A percentile compares a stretch with the other conserved stretches of the same genome.
Conservation (phyloP, 2,329 filamentous ascomycete species). For the Fusarium anthophilum region DNA sequence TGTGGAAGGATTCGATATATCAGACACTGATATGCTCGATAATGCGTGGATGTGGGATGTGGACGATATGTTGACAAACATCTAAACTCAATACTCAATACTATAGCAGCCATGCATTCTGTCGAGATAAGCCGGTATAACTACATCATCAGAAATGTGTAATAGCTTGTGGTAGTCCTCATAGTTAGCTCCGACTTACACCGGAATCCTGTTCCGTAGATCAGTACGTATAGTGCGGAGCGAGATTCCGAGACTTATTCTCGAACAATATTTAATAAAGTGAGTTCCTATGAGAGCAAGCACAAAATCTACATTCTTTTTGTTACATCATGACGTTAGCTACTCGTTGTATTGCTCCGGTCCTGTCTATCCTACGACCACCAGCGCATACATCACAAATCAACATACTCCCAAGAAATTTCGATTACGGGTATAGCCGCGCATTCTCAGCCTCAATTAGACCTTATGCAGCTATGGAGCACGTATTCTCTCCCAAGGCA, state of each 20-base stretch:
- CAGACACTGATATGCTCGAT: conserved; percentile 20
- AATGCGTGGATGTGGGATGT: conserved; percentile 30
- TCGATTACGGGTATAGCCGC: not conserved
- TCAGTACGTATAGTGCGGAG: not conserved
- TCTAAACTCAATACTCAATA: not conserved
- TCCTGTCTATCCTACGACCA: not conserved
- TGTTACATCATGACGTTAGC: not conserved
- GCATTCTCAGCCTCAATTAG: not conserved
- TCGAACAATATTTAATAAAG: not conserved
- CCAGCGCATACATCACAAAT: not conserved
- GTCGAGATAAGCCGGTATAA: not conserved
- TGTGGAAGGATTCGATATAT: not conserved
- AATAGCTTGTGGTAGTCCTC: not conserved
- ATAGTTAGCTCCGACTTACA: not conserved
- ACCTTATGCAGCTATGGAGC: not conserved
- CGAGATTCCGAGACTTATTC: not conserved
- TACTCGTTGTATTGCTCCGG: not conserved
- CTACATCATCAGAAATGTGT: not conserved
- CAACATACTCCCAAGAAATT: not conserved
- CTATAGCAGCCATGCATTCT: not conserved
- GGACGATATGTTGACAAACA: not conserved
- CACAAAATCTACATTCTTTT: not conserved
- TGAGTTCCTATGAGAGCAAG: not conserved
- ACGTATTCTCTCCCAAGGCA: conserved; percentile 15
- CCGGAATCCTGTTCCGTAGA: conserved; percentile 8